Conservation (phyloP, 768 basidiomycete genomes). For the Mycena venus region DNA sequence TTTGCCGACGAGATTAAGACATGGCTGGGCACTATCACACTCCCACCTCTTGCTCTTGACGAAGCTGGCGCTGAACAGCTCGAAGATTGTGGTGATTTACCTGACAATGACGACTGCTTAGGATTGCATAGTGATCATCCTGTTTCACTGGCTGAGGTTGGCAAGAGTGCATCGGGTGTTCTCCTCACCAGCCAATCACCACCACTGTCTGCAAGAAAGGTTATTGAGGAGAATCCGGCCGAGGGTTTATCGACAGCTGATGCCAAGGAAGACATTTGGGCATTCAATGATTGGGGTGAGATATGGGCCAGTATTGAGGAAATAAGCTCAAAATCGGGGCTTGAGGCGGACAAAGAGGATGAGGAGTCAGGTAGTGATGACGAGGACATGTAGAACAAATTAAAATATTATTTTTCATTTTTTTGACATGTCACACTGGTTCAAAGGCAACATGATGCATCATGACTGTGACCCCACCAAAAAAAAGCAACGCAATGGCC, state of each 20-base stretch:
- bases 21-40: no score
- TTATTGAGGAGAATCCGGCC: not conserved
- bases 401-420: not conserved
- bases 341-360: not conserved
- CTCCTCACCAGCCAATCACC: no score
- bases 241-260: not conserved
- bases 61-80: not conserved
- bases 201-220: not conserved
- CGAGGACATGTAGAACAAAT: no score
- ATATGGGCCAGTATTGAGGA: not conserved
- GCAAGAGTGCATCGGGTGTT: no score
- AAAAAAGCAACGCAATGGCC: no score
- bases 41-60: not conserved
- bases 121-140: not conserved
- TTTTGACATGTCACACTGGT: not conserved
- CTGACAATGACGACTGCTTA: no score
- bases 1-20: not conserved
- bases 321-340: not conserved
- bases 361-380: not conserved
- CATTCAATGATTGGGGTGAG: not conserved
- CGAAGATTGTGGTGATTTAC: not conserved
- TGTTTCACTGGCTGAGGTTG: no score
- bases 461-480: no score
- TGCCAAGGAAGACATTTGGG: not conserved
- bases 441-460: no score